Percentiles rank a stretch among this genome's conserved stretches.
Evolutionary conservation across 805 yeast species (phyloP).

Genomic region (Wickerhamomyces rabaulensis): DNA sequence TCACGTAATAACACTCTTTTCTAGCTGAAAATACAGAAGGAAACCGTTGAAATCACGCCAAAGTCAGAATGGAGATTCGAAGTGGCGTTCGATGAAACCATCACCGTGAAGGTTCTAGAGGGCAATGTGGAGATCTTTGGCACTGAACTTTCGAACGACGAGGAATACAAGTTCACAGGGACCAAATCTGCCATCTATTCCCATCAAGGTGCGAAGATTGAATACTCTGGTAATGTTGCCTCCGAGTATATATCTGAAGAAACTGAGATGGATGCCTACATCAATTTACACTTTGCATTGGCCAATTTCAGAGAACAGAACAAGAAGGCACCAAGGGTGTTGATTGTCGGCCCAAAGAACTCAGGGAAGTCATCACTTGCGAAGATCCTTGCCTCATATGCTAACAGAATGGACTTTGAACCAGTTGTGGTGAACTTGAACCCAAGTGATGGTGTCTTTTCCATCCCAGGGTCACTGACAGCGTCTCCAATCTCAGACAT

Average conservation of each 20-base stretch:
- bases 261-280: slow-evolving; percentile 55
- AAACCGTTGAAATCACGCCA: slow-evolving; percentile 22
- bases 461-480: slow-evolving; percentile 78
- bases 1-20: not conserved
- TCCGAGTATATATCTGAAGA: slow-evolving; percentile 69
- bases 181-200: slow-evolving; percentile 52
- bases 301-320: slow-evolving; percentile 43
- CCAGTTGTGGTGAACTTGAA: slow-evolving; percentile 79
- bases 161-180: slow-evolving; percentile 53
- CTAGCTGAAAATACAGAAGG: slow-evolving; percentile 5
- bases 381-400: slow-evolving; percentile 69
- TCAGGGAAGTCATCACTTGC: slow-evolving; percentile 78
- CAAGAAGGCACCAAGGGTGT: slow-evolving; percentile 38
- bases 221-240: slow-evolving; percentile 33
- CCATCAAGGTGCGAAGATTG: slow-evolving; percentile 58
- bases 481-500: slow-evolving; percentile 82
- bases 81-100: slow-evolving; percentile 44
- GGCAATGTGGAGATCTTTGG: slow-evolving; percentile 93
- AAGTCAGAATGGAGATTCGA: slow-evolving; percentile 75
- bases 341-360: slow-evolving; percentile 67
- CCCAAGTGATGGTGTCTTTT: slow-evolving; percentile 64
- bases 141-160: slow-evolving; percentile 77
- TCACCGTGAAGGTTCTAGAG: slow-evolving; percentile 44
- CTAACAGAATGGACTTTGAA: slow-evolving; percentile 58
- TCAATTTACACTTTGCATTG: slow-evolving; percentile 71